Evolutionary conservation across 139 green algal species (phyloP), one percentile per base, ranked within the genome.

Genomic region (Zygnema circumcarinatum): DNA sequence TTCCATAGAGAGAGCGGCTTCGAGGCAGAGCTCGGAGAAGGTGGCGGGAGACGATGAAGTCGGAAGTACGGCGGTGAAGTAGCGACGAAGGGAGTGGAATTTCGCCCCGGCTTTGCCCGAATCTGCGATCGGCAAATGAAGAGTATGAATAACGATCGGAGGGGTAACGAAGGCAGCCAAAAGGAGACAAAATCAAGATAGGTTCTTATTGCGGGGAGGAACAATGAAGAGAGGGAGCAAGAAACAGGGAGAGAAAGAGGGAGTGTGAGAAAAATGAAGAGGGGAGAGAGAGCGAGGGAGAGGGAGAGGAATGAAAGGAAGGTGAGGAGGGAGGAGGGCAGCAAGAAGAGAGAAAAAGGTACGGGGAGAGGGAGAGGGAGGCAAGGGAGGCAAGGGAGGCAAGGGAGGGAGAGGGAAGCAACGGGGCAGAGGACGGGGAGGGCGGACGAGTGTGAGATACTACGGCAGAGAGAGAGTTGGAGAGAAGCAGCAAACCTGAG

Each of bases 191-290:
- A 62, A 62, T 62, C 7, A 16, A 62, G 47, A 62, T 62, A 62
- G 7, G 47, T 62, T 62, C 16, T 16, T 16, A 16, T 62, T 62
- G 7, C 47, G 7, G 47, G n/a, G n/a, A n/a, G n/a, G n/a, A n/a
- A n/a, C n/a, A n/a, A n/a, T n/a, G 29, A 29, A 72, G 54, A 72
- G 54, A 72, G 54, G 29, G 54, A 72, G 54, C 25, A 29, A 72
- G 54, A 72, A 29, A 72, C 25, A 72, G 54, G 29, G 54, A 72
- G 54, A 72, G 54, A 72, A 29, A 72, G 54, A 72, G 54, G 29
- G 54, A 72, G 54, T 33, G 54, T 33, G 54, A 72, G 54, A 72
- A 29, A 72, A 29, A 72, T 25, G 54, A 29, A 72, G 54, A 72
- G 54, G 29, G n/a, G 54, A 72, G 54, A 72, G 25, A 72, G 54